Evolutionary conservation across 2,329 filamentous ascomycete species (phyloP).

Genomic region (Aspergillus pseudoterreus): DNA sequence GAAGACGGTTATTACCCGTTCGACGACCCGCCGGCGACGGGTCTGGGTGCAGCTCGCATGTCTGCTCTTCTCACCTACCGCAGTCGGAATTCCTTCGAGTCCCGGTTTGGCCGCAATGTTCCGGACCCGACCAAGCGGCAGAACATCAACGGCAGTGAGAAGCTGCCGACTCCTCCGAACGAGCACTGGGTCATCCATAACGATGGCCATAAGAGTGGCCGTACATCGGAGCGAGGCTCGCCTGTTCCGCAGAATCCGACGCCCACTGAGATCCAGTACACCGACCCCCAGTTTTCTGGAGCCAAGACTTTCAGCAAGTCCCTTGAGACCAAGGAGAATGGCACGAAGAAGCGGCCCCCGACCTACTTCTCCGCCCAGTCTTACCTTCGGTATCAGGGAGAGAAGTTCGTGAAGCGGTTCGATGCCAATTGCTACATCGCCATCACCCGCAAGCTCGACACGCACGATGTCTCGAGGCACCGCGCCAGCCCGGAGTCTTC

Average conservation of each 20-base stretch:
- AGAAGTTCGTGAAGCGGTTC: slow-evolving; percentile 95
- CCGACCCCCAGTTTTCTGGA: slow-evolving; percentile 70
- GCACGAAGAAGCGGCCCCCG: slow-evolving; percentile 46
- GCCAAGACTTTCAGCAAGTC: slow-evolving; percentile 52
- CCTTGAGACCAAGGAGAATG: slow-evolving; percentile 20
- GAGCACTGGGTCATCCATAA: slow-evolving; percentile 80
- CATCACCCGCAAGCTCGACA: slow-evolving; percentile 96
- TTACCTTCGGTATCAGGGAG: slow-evolving; percentile 92
- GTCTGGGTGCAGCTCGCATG: slow-evolving; percentile 93
- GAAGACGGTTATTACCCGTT: slow-evolving; percentile 94
- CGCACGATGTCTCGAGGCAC: slow-evolving; percentile 85
- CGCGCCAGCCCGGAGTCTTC: slow-evolving; percentile 48
- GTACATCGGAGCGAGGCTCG: slow-evolving; percentile 29
- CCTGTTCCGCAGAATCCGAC: slow-evolving; percentile 17
- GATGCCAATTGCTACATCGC: slow-evolving; percentile 99
- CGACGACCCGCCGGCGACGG: slow-evolving; percentile 78
- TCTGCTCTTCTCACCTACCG: slow-evolving; percentile 92
- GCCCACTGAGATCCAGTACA: slow-evolving; percentile 36
- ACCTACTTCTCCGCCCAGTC: slow-evolving; percentile 99
- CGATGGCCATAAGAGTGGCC: slow-evolving; percentile 67
- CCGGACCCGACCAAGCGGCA: slow-evolving; percentile 81
- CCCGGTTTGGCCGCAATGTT: slow-evolving; percentile 87
- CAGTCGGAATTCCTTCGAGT: slow-evolving; percentile 94
- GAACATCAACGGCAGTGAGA: slow-evolving; percentile 68
- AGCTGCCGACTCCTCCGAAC: slow-evolving; percentile 59